Evolutionary conservation across 2,329 filamentous ascomycete genomes (phyloP).

Genomic region (Sphaerulina populicola): DNA sequence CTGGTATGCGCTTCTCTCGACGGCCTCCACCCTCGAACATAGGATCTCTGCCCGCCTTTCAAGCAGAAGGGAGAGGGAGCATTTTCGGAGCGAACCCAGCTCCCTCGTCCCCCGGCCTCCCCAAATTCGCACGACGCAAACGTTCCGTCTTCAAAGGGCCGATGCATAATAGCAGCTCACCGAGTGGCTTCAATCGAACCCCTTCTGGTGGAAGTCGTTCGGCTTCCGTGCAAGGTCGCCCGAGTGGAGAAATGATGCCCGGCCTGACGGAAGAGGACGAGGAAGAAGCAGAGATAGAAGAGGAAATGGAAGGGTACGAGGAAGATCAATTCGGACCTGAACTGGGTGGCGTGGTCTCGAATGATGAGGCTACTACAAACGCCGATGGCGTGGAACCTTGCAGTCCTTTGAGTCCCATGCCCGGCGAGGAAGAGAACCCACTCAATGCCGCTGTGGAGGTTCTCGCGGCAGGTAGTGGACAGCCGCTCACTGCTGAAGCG

Average conservation of each 20-base stretch:
- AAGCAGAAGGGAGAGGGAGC: constrained; percentile 19
- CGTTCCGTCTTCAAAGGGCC: constrained; percentile 76
- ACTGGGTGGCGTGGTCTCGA: constrained; percentile 2
- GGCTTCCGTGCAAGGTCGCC: constrained; percentile 57
- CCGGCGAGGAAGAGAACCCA: constrained; percentile 10
- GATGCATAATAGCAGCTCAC: constrained; percentile 43
- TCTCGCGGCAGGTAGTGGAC: constrained; percentile 2
- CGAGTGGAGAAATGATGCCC: constrained; percentile 68
- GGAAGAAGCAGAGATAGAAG: constrained; percentile 20
- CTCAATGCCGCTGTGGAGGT: constrained; percentile 1
- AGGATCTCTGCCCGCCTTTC: constrained; percentile 25
- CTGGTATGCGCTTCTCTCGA: constrained; percentile 62
- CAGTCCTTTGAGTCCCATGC: constrained; percentile 16
- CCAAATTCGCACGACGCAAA: constrained; percentile 71
- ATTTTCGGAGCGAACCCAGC: constrained; percentile 26
- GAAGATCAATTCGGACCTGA: constrained; percentile 28
- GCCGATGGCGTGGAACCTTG: constrained; percentile 6
- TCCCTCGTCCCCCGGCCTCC: constrained; percentile 54
- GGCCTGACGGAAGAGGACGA: constrained; percentile 31
- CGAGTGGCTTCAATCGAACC: constrained; percentile 20
- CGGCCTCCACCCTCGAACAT: constrained; percentile 29
- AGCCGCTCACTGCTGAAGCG: constrained; percentile 29
- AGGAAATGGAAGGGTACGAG: constrained; percentile 23
- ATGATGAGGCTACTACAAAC: constrained; percentile 7
- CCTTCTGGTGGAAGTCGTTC: constrained; percentile 26